A percentile compares a stretch with the other conserved stretches of the same genome.
These are phyloP conservation scores for Candida sp. DNA, from an alignment of 1,139 yeast species.

Conservation along the genomic window DNA sequence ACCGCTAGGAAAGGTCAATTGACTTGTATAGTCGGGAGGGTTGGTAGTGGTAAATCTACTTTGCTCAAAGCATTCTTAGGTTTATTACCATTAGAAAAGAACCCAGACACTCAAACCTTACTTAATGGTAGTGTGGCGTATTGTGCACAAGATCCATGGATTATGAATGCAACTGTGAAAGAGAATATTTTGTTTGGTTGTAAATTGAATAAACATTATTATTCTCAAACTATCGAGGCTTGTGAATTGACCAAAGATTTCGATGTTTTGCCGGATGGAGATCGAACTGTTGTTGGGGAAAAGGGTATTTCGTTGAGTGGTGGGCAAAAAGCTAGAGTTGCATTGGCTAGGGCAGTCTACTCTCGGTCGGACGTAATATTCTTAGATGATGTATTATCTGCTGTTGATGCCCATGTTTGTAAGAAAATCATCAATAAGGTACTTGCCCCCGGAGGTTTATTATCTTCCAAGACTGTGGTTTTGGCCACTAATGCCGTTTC, in stretches of 20 bases:
- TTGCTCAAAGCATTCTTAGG: slow-evolving; percentile 62
- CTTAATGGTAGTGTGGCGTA: slow-evolving; percentile 29
- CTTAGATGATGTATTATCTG: slow-evolving; percentile 36
- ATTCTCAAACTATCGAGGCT: slow-evolving; percentile 28
- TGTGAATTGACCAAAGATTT: slow-evolving; percentile 36
- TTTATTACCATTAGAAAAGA: slow-evolving; percentile 27
- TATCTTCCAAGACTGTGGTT: slow-evolving; percentile 29
- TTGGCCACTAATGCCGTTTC: slow-evolving; percentile 37
- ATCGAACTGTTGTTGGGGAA: slow-evolving; percentile 40
- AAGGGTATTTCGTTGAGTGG: slow-evolving; percentile 44
- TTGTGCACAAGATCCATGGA: slow-evolving; percentile 39
- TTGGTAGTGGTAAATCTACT: slow-evolving; percentile 82
- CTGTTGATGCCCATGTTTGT: slow-evolving; percentile 41
- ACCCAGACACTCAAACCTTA: slow-evolving; percentile 6
- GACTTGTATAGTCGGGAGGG: slow-evolving; percentile 75
- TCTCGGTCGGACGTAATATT: slow-evolving; percentile 36
- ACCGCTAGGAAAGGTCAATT: slow-evolving; percentile 57
- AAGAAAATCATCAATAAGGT: slow-evolving; percentile 29
- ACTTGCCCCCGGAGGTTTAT: slow-evolving; percentile 24
- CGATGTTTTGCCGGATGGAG: slow-evolving; percentile 37
- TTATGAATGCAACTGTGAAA: slow-evolving; percentile 35
- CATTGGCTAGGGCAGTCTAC: slow-evolving; percentile 42
- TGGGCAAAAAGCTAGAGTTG: slow-evolving; percentile 44
- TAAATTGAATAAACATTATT: slow-evolving; percentile 23
- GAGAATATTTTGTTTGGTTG: slow-evolving; percentile 41